These are phyloP conservation scores for Candida broadrunensis DNA, from an alignment of 805 yeast species.

Conservation along the genomic window DNA sequence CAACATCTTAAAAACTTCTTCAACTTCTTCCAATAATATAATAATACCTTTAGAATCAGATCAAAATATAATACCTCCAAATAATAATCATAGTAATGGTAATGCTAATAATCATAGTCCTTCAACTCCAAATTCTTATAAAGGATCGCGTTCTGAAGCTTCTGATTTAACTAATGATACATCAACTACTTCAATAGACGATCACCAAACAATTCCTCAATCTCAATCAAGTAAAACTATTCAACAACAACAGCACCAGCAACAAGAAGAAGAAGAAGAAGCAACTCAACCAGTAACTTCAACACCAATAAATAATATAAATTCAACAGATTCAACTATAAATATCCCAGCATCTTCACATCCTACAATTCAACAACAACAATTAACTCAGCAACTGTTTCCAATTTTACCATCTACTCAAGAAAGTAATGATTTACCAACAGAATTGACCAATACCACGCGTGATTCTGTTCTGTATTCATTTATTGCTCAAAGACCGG, in stretches of 20 bases:
- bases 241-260: background rate
- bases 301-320: background rate
- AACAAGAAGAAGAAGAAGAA: background rate
- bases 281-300: background rate
- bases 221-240: constrained; percentile 1
- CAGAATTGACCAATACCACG: background rate
- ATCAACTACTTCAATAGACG: constrained; percentile 20
- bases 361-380: background rate
- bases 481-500: background rate
- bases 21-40: background rate
- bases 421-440: background rate
- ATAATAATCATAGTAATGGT: background rate
- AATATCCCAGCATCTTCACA: background rate
- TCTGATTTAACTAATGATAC: constrained; percentile 24
- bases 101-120: constrained; percentile 10
- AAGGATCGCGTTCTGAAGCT: constrained; percentile 20
- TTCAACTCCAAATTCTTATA: constrained; percentile 23
- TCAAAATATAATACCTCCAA: background rate
- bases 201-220: background rate
- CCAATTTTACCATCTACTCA: background rate
- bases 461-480: background rate
- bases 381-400: background rate
- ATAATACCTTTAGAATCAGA: background rate
- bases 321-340: background rate
- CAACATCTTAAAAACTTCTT: background rate